Evolutionary conservation across 148 eudicot species (phyloP), one percentile per base, ranked within the genome.

Genomic region (Rhododendron molle): DNA sequence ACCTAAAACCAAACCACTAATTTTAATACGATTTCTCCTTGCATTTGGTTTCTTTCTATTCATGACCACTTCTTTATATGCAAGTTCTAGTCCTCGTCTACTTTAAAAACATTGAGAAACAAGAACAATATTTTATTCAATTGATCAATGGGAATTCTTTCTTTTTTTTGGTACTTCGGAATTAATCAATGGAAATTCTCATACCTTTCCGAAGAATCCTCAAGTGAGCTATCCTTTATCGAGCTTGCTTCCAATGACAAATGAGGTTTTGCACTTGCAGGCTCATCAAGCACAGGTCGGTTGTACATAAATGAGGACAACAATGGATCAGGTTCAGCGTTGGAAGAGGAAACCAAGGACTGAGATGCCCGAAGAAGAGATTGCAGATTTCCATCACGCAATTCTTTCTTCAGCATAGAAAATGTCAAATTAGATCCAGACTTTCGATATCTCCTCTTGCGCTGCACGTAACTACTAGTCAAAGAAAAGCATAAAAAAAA

Each of bases 221-320:
- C 88, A 38, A 47, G 80, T 40, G 88, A 78, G 86, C 77, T 83
- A 56, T 90, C 88, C 78, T 87, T 83, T 76, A 84, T 83, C 73
- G 91, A 85, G 88, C 79, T 47, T 81, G 87, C 87, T 86, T 88
- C 90, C 40, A 69, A 58, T 20, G 93, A 85, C 88, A 91, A 86
- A 85, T 85, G 80, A 81, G 92, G 86, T 76, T 92, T 93, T 71
- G 76, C 88, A 79, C 52, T 85, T 65, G 88, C 83, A 67, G 86
- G 76, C 73, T 90, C 94, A 88, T 90, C 92, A 58, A 78, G 89
- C 65, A 60, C 84, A 58, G 93, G 90, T 23, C 93, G 89, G 83
- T 82, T 97, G 90, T 84, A 91, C 52, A 97, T 91, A 81, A 97
- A 93, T 11, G 98, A 95, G 28, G 96, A 95, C 86, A 97, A 82